Percentiles rank a stretch among this genome's conserved stretches.
Conservation (phyloP, 2,329 filamentous ascomycete genomes). For the Ceratocystis smalleyi region DNA sequence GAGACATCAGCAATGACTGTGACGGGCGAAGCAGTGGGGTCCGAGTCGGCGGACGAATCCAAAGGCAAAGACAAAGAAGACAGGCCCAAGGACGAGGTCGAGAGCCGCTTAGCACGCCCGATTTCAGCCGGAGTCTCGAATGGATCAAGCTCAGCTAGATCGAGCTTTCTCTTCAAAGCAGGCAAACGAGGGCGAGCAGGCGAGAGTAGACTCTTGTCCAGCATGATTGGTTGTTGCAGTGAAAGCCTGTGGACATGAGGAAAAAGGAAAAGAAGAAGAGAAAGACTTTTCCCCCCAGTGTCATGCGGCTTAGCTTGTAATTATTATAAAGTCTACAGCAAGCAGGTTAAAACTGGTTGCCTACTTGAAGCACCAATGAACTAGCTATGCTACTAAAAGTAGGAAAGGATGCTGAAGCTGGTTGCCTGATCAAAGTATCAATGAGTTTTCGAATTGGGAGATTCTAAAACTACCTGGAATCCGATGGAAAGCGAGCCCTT, state of each 20-base stretch:
- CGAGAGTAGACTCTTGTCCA: neutral
- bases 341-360: no score
- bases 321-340: no score
- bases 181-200: neutral
- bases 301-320: no score
- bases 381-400: no score
- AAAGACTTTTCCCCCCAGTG: neutral
- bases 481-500: neutral
- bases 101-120: neutral
- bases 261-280: neutral
- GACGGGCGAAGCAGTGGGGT: no score
- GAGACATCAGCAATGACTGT: no score
- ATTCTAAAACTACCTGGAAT: neutral
- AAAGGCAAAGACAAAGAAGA: no score
- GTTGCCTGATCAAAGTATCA: neutral
- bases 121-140: neutral
- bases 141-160: neutral
- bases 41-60: no score
- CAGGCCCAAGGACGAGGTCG: neutral
- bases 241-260: neutral
- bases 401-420: neutral
- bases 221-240: neutral
- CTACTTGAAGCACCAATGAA: no score
- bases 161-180: neutral
- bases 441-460: neutral